Evolutionary conservation across 1,284 basidiomycete genomes (phyloP).

Genomic region (Agaricales sp.): DNA sequence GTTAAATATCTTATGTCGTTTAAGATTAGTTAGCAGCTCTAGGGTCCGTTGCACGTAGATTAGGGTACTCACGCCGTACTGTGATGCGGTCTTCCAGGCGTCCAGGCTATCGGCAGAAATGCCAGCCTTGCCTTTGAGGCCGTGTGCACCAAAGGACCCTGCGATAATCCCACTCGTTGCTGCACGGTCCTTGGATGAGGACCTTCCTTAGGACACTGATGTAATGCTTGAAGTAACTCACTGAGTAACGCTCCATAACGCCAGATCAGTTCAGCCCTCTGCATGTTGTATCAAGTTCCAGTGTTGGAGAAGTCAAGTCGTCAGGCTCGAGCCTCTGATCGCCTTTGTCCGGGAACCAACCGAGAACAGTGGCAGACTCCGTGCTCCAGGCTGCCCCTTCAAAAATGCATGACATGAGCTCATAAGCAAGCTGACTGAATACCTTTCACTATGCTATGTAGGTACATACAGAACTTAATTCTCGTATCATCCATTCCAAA

Average conservation of each 20-base stretch:
- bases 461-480: too few relatives aligned
- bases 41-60: not conserved
- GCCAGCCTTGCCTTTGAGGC: conserved; percentile 35
- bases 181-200: not conserved
- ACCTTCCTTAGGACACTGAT: not conserved
- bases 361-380: too few relatives aligned
- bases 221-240: not conserved
- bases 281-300: too few relatives aligned
- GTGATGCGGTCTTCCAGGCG: conserved; percentile 53
- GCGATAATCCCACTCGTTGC: not conserved
- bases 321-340: too few relatives aligned
- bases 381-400: too few relatives aligned
- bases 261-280: not conserved
- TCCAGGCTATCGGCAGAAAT: conserved; percentile 43
- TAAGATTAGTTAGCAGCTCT: conserved; percentile 2
- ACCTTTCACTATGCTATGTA: too few relatives aligned
- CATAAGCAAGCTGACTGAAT: too few relatives aligned
- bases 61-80: conserved; percentile 45
- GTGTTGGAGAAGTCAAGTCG: too few relatives aligned
- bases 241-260: not conserved
- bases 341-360: too few relatives aligned
- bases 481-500: too few relatives aligned
- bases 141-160: conserved; percentile 32
- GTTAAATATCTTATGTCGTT: conserved; percentile 50
- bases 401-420: too few relatives aligned